Evolutionary conservation across 208 protist species (phyloP).

Genomic region (Trypanosoma melophagium): DNA sequence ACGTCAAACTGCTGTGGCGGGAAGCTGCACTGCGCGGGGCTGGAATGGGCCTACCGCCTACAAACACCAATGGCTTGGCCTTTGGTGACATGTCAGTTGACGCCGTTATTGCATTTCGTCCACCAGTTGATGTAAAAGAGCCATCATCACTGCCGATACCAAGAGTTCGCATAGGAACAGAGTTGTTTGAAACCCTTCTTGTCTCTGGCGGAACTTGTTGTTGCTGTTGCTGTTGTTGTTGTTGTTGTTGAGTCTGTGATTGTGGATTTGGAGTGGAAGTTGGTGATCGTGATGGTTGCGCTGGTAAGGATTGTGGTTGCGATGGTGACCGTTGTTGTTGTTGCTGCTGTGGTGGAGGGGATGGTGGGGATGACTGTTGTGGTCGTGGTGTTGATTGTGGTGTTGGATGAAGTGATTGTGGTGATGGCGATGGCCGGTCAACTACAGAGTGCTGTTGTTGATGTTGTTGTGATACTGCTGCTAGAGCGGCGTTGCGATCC

Average conservation of each 20-base stretch:
- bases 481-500: slow-evolving; percentile 2
- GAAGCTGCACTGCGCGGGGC: slow-evolving; percentile 47
- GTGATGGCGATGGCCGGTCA: too few relatives aligned
- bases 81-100: slow-evolving; percentile 18
- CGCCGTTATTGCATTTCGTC: neutral
- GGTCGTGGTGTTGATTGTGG: too few relatives aligned
- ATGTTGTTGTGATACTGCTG: slow-evolving; percentile 1
- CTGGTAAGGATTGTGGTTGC: too few relatives aligned
- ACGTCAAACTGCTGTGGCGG: slow-evolving; percentile 10
- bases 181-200: neutral
- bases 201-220: neutral
- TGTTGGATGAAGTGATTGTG: too few relatives aligned
- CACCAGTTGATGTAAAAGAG: slow-evolving; percentile 2
- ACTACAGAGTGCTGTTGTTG: neutral
- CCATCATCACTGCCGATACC: slow-evolving; percentile 16
- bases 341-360: neutral
- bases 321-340: neutral
- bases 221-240: slow-evolving; percentile 11
- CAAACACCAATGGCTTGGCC: slow-evolving; percentile 23
- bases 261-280: too few relatives aligned
- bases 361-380: too few relatives aligned
- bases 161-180: neutral
- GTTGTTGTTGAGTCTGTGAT: neutral
- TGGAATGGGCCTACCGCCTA: slow-evolving; percentile 45
- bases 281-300: too few relatives aligned